Percentiles rank a stretch among this genome's conserved stretches.
Evolutionary conservation across 495 filamentous ascomycete species (phyloP).

Genomic region (Aspergillus saccharolyticus): DNA sequence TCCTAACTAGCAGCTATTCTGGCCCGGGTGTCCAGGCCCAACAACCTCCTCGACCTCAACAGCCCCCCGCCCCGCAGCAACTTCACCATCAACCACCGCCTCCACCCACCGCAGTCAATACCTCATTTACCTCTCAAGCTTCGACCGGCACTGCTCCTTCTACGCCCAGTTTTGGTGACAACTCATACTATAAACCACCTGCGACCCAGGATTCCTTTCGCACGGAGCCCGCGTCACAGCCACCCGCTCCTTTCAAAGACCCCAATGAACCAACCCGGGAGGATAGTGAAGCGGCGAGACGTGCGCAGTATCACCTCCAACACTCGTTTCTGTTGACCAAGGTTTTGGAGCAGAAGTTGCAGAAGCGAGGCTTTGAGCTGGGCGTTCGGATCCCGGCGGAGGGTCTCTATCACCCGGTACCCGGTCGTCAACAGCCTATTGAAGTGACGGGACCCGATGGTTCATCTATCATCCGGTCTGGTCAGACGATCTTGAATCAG

Average conservation of each 20-base stretch:
- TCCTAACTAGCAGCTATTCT: constrained; percentile 56
- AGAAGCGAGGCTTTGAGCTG: constrained; percentile 46
- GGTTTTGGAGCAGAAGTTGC: constrained; percentile 43
- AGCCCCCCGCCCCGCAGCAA: constrained; percentile 27
- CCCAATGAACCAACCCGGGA: constrained; percentile 40
- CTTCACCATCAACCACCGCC: constrained; percentile 37
- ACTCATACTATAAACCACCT: constrained; percentile 29
- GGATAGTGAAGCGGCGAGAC: constrained; percentile 39
- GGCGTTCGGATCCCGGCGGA: constrained; percentile 61
- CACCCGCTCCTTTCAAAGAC: constrained; percentile 32
- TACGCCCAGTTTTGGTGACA: constrained; percentile 35
- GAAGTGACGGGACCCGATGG: constrained; percentile 55
- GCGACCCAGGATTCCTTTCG: constrained; percentile 33
- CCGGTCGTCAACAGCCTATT: constrained; percentile 43
- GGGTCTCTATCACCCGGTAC: constrained; percentile 51
- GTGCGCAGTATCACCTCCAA: constrained; percentile 51
- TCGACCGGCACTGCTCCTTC: constrained; percentile 38
- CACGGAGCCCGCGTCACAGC: constrained; percentile 27
- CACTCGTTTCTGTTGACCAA: constrained; percentile 55
- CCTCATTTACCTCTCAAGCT: constrained; percentile 40
- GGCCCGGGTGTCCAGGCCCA: constrained; percentile 41
- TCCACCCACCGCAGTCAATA: constrained; percentile 31
- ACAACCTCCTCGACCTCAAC: constrained; percentile 39
- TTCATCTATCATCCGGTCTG: constrained; percentile 50
- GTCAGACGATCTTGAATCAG: constrained; percentile 59